phyloP scores from a whole-genome alignment of 2,329 filamentous ascomycete species.

The Chlorencoelia australis region DNA sequence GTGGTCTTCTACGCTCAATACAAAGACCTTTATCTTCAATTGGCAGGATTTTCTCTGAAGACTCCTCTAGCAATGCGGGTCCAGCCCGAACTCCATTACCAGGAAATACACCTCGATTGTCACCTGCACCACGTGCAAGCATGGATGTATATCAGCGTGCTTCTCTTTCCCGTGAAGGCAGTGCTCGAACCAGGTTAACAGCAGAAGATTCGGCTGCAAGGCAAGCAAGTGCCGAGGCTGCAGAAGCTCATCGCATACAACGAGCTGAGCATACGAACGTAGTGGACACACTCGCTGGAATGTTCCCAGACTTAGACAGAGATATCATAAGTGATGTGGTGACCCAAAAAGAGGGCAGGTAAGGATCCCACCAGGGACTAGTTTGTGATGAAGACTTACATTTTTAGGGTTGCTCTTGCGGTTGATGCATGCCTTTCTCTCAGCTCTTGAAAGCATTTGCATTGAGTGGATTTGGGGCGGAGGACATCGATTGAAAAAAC shows the following conservation, averaged over 20 bases:
- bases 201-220: conserved; percentile 82
- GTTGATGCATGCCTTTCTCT: conserved; percentile 77
- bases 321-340: conserved; percentile 97
- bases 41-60: conserved; percentile 86
- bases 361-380: conserved; percentile 33
- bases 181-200: conserved; percentile 34
- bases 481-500: too few relatives aligned
- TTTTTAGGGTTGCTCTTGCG: conserved; percentile 63
- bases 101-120: conserved; percentile 31
- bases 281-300: conserved; percentile 85
- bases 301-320: conserved; percentile 92
- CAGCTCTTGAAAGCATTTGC: conserved; percentile 18
- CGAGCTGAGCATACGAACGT: conserved; percentile 79
- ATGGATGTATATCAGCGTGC: conserved; percentile 16
- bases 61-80: conserved; percentile 28
- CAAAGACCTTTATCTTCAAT: conserved; percentile 86
- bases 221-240: conserved; percentile 82
- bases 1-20: conserved; percentile 78
- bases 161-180: conserved; percentile 11
- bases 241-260: conserved; percentile 76
- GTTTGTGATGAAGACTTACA: background rate
- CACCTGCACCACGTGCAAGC: conserved; percentile 21
- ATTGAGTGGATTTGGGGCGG: background rate
- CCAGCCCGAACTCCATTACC: conserved; percentile 37
- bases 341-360: conserved; percentile 89